Evolutionary conservation across 495 filamentous ascomycete genomes (phyloP).

Genomic region (Neurospora sublineolata): DNA sequence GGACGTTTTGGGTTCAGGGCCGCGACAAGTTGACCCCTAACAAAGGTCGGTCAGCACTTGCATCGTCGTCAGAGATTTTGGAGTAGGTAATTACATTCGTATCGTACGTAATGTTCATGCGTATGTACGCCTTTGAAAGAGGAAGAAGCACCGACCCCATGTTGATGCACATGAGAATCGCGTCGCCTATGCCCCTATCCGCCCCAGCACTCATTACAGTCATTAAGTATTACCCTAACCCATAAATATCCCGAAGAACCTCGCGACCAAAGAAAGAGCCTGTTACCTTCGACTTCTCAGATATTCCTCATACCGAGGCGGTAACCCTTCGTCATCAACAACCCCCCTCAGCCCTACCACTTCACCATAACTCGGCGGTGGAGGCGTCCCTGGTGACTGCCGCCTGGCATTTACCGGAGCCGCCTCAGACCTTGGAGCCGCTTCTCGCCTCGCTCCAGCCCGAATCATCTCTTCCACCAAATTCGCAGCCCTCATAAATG

Average conservation of each 20-base stretch:
- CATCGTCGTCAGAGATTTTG: neutral
- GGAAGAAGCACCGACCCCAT: neutral
- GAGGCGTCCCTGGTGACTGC: neutral
- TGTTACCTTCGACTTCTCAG: neutral
- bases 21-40: neutral
- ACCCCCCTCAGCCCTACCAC: neutral
- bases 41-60: neutral
- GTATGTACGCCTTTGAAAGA: neutral
- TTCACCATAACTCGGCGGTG: neutral
- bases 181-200: neutral
- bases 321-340: neutral
- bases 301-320: neutral
- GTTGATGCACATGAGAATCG: neutral
- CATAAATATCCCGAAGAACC: neutral
- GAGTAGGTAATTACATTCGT: neutral
- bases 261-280: too few species aligned
- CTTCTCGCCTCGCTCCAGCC: conserved; percentile 26
- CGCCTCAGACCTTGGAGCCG: neutral
- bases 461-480: conserved; percentile 35
- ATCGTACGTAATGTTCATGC: neutral
- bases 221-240: neutral
- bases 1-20: neutral
- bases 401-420: neutral
- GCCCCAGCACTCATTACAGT: neutral
- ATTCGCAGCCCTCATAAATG: conserved; percentile 34